Evolutionary conservation across 345 rosid species (phyloP).

Genomic region (Camelina hispida): DNA sequence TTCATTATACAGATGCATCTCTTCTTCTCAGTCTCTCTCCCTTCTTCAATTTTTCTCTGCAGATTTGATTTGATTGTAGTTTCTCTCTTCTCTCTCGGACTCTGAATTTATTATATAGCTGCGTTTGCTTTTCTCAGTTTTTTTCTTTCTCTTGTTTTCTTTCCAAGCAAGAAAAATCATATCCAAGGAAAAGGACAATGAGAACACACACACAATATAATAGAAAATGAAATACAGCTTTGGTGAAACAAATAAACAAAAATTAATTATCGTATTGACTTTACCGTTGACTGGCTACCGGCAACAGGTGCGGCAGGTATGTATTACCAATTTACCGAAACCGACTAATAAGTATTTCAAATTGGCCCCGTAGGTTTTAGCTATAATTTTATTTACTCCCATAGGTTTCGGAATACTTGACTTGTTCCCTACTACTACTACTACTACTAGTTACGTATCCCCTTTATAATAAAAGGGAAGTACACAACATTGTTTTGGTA

Average conservation of each 20-base stretch:
- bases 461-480: no score
- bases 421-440: not conserved
- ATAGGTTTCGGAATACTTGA: no score
- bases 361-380: not conserved
- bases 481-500: no score
- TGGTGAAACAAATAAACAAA: not conserved
- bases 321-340: conserved; percentile 1
- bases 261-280: conserved; percentile 35
- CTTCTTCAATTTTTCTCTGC: conserved; percentile 25
- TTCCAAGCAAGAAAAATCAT: conserved; percentile 52
- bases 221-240: conserved; percentile 33
- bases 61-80: not conserved
- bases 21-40: conserved; percentile 27
- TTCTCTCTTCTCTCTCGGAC: not conserved
- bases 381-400: not conserved
- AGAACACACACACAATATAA: not conserved
- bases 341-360: conserved; percentile 25
- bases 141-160: conserved; percentile 46
- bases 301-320: conserved; percentile 40
- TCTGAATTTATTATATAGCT: conserved; percentile 35
- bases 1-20: conserved; percentile 94
- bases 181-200: conserved; percentile 31
- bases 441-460: no score
- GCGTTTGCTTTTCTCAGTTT: conserved; percentile 22
- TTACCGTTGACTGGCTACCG: conserved; percentile 42